Evolutionary conservation across 768 basidiomycete species (phyloP), one percentile per base, ranked within the genome.

Genomic region (Mycena polygramma): DNA sequence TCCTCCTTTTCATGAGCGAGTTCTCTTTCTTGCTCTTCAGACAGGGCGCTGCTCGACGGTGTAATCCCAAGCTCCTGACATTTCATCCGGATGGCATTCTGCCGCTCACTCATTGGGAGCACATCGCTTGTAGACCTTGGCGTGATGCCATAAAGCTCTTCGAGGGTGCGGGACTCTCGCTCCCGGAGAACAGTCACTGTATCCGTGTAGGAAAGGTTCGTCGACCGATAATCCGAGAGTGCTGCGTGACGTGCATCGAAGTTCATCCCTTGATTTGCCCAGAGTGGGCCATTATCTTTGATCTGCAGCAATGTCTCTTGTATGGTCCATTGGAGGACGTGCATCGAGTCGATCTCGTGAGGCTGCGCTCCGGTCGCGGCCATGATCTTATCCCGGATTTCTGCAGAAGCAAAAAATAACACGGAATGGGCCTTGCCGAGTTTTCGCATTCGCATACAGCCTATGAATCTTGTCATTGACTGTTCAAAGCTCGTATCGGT

Each of bases 401-500:
- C 69, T 10, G 39, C n/a, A 10, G 69, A 65, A 15, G 69, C 63
- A 22, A 70, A 70, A 14, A 70, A 70, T 35, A 64, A 17, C 2
- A 70, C 51, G 2, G 86, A 84, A 63, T 88, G 87, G 0, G 83
- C 84, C 14, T 77, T 73, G 15, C 87, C 87, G 1, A 88, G 79
- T 72, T 82, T 80, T 4, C 87, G 80, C 87, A 88, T 86, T 15
- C 87, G 79, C 87, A 88, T 88, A 63, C 87, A 88, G 4, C 86
- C 87, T 87, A 58, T 39, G n/a, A 48, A 37, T 9, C 3, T 69
- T 53, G 24, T 35, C n/a, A n/a, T n/a, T 30, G 6, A 30, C 6
- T 30, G 30, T 64, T 43, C 41, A 54, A 63, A 4, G 22, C 43
- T 64, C 53, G 19, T 15, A 24, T n/a, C 37, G 7, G 39, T 49